phyloP scores from a whole-genome alignment of 306 rosid genomes.

The Quercus gilva region DNA sequence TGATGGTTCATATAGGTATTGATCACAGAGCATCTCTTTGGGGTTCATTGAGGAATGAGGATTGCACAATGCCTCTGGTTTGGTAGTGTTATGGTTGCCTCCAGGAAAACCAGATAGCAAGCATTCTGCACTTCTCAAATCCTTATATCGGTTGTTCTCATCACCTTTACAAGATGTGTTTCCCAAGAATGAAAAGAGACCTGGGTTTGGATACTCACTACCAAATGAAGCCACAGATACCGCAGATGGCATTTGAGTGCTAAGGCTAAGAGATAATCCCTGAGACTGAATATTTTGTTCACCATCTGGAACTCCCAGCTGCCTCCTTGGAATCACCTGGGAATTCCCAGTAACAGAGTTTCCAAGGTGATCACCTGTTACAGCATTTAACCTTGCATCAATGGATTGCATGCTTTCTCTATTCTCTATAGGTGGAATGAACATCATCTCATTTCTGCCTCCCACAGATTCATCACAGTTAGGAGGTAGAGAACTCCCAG shows the following conservation, averaged over 20 bases:
- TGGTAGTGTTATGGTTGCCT: slow-evolving; percentile 26
- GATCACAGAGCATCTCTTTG: slow-evolving; percentile 36
- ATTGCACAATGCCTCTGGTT: slow-evolving; percentile 52
- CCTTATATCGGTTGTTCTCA: slow-evolving; percentile 35
- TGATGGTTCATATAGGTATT: slow-evolving; percentile 29
- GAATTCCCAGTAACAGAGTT: slow-evolving; percentile 38
- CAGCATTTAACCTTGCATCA: slow-evolving; percentile 29
- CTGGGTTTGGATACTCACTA: slow-evolving; percentile 44
- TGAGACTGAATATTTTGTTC: slow-evolving; percentile 61
- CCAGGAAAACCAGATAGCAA: slow-evolving; percentile 45
- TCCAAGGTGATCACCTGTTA: slow-evolving; percentile 22
- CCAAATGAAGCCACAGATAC: slow-evolving; percentile 52
- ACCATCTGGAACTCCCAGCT: slow-evolving; percentile 31
- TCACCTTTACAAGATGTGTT: slow-evolving; percentile 34
- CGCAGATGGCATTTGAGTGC: slow-evolving; percentile 49
- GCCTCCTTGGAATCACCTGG: slow-evolving; percentile 25
- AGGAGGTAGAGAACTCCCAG: slow-evolving; percentile 40
- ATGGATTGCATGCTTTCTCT: slow-evolving; percentile 34
- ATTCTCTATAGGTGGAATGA: slow-evolving; percentile 49
- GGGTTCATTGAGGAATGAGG: slow-evolving; percentile 33
- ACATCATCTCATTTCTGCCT: slow-evolving; percentile 60
- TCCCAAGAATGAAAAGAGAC: slow-evolving; percentile 46
- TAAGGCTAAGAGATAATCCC: slow-evolving; percentile 84
- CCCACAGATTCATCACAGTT: slow-evolving; percentile 45
- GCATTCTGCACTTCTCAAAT: slow-evolving; percentile 46